A percentile compares a stretch with the other conserved stretches of the same genome.
These are phyloP conservation scores for Vaucheria bursata DNA, from an alignment of 352 stramenopile genomes.

Conservation along the genomic window DNA sequence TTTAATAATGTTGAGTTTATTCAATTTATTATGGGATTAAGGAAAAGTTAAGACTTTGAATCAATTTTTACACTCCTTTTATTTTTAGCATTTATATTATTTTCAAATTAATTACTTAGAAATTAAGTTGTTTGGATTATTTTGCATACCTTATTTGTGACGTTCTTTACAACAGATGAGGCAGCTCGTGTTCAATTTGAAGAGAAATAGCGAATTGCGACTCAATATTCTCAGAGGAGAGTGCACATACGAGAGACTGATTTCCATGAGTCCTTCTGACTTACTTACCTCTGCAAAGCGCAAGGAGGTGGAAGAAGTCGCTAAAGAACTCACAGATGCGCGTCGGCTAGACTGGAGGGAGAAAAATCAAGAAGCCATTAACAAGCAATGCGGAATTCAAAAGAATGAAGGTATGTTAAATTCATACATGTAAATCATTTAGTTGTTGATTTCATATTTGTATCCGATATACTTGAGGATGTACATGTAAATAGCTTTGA, in stretches of 20 bases:
- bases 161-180: slow-evolving; percentile 52
- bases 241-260: slow-evolving; percentile 62
- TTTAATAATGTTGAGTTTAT: too few relatives aligned
- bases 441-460: too few relatives aligned
- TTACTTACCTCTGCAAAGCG: slow-evolving; percentile 72
- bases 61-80: background rate
- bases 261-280: slow-evolving; percentile 70
- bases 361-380: slow-evolving; percentile 78
- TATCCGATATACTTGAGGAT: too few relatives aligned
- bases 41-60: background rate
- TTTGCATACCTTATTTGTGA: background rate
- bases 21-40: too few relatives aligned
- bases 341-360: slow-evolving; percentile 71
- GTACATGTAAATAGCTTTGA: too few relatives aligned
- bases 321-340: slow-evolving; percentile 28
- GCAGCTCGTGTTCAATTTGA: slow-evolving; percentile 76
- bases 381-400: slow-evolving; percentile 72
- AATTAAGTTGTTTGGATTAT: background rate
- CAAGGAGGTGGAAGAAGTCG: slow-evolving; percentile 57
- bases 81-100: background rate
- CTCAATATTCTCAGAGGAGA: slow-evolving; percentile 58
- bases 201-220: slow-evolving; percentile 70
- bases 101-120: background rate
- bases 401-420: slow-evolving; percentile 36
- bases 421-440: background rate